Conservation (phyloP, 192 early-diverging fungal genomes). For the Lobosporangium transversale region DNA sequence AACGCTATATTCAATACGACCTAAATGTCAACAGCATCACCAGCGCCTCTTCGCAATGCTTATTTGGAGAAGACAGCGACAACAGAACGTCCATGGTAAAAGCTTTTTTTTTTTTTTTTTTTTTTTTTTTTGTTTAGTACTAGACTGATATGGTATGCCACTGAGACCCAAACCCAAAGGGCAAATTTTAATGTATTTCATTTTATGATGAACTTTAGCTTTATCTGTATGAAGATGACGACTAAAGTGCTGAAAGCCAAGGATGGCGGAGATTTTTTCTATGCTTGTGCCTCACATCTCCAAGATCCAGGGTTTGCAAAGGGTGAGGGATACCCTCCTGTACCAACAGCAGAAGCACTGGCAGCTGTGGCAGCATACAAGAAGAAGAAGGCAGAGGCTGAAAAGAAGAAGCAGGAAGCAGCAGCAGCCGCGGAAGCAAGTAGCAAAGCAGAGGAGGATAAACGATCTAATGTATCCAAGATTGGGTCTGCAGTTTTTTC, state of each 20-base stretch:
- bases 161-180: too few relatives aligned
- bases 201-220: too few relatives aligned
- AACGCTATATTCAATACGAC: too few relatives aligned
- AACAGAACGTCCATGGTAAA: slow-evolving; percentile 41
- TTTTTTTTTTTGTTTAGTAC: too few relatives aligned
- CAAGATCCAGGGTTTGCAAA: slow-evolving; percentile 54
- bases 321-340: slow-evolving; percentile 50
- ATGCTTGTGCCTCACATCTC: slow-evolving; percentile 56
- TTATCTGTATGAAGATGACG: slow-evolving; percentile 63
- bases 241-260: slow-evolving; percentile 58
- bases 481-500: slow-evolving; percentile 44
- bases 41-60: slow-evolving; percentile 38
- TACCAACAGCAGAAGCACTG: slow-evolving; percentile 30
- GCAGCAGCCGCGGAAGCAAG: slow-evolving; percentile 16
- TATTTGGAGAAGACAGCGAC: slow-evolving; percentile 46
- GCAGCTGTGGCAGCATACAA: slow-evolving; percentile 35
- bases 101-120: too few relatives aligned
- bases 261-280: slow-evolving; percentile 66
- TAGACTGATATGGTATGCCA: too few relatives aligned
- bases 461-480: slow-evolving; percentile 34
- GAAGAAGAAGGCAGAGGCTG: slow-evolving; percentile 48
- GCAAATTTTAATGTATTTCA: too few relatives aligned
- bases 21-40: background rate
- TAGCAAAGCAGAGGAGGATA: slow-evolving; percentile 18
- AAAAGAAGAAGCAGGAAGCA: slow-evolving; percentile 40